Evolutionary conservation across 768 basidiomycete species (phyloP), one percentile per base, ranked within the genome.

Genomic region (Pleurotus pulmonarius): DNA sequence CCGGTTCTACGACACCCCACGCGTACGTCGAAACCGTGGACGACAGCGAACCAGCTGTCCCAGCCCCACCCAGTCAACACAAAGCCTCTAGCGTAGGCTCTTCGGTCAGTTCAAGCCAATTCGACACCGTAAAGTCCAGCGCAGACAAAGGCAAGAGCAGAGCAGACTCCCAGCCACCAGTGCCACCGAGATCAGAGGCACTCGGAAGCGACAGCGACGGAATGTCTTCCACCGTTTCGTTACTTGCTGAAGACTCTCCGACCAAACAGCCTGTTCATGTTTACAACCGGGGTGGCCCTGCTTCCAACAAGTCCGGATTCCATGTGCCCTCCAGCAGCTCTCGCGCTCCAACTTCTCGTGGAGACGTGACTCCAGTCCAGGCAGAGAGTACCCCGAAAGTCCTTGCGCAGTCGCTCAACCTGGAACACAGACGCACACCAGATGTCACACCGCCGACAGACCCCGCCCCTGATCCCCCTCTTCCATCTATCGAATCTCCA

Each of bases 251-350:
- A 57, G 76, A 83, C 54, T 64, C 70, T 4, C 75, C 82, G 0
- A 60, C 73, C 41, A 89, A 90, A 65, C 79, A 73, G 46, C 80
- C 86, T 13, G 76, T 88, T 38, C 88, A 87, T 67, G 82, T 88
- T 48, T 75, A 73, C 56, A 76, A 83, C 59, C 62, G 74, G 51
- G 67, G 60, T 38, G 61, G 62, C 45, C 55, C 20, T 20, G 34
- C 12, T 16, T 20, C 48, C 53, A 56, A n/a, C 41, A 52, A 43
- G 22, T 49, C 51, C 6, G 41, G n/a, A 18, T 49, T 53, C 22
- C 52, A 46, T 25, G 40, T 49, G 26, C 44, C 39, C 20, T 40
- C 43, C 5, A 6, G 24, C n/a, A 61, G 55, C 24, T 54, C 57
- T 54, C 55, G 41, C 12, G 44, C 47, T 34, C 46, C 60, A 37